Conservation (phyloP, 805 yeast species). For the Yueomyces sp. region DNA sequence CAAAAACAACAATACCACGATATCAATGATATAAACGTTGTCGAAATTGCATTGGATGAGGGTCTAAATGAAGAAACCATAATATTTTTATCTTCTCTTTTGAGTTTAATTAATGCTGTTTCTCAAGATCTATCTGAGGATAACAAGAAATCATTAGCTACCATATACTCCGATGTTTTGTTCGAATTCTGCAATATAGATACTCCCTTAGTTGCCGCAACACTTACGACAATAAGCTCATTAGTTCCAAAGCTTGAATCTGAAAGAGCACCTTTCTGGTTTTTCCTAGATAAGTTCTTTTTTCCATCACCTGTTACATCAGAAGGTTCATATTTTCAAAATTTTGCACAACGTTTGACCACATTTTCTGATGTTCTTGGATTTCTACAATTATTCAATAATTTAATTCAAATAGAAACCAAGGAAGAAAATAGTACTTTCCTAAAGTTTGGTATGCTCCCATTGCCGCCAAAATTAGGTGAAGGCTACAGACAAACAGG, state of each 20-base stretch:
- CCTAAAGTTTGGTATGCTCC: slow-evolving; percentile 30
- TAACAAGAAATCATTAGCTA: slow-evolving; percentile 11
- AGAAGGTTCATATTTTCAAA: slow-evolving; percentile 27
- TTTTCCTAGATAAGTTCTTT: slow-evolving; percentile 55
- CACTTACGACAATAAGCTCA: slow-evolving; percentile 42
- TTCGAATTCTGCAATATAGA: slow-evolving; percentile 33
- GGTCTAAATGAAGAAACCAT: slow-evolving; percentile 74
- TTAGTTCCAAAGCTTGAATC: slow-evolving; percentile 35
- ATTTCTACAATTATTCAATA: slow-evolving; percentile 41
- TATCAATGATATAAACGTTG: slow-evolving; percentile 16
- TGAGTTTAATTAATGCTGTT: slow-evolving; percentile 48
- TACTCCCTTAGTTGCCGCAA: slow-evolving; percentile 39
- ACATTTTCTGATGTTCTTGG: slow-evolving; percentile 46
- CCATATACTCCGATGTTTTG: slow-evolving; percentile 22
- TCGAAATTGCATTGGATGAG: slow-evolving; percentile 28
- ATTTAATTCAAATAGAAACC: slow-evolving; percentile 25
- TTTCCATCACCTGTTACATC: slow-evolving; percentile 25
- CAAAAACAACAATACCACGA: slow-evolving; percentile 17
- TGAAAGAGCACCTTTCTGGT: slow-evolving; percentile 48
- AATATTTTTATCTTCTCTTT: slow-evolving; percentile 58
- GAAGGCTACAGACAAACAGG: slow-evolving; percentile 47
- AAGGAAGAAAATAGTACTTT: slow-evolving; percentile 12
- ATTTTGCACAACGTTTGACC: slow-evolving; percentile 33
- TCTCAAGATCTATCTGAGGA: slow-evolving; percentile 24
- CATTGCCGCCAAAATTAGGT: slow-evolving; percentile 57